A percentile compares a stretch with the other conserved stretches of the same genome.
Conservation (phyloP, 352 stramenopile species). For the Globisporangium uncinulatum region DNA sequence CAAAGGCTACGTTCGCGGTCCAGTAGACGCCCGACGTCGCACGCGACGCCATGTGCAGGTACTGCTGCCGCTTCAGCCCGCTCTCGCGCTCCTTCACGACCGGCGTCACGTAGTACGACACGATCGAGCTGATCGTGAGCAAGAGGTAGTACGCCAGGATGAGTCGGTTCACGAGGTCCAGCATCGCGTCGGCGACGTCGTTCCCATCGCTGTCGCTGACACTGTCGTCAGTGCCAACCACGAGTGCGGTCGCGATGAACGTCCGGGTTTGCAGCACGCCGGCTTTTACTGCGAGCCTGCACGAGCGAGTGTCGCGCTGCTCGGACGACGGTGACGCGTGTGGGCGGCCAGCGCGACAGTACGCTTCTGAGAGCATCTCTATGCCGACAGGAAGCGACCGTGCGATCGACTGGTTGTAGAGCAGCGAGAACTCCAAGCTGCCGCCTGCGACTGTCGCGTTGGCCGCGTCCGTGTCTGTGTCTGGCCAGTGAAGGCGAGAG, state of each 20-base stretch:
- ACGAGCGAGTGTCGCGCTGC: slow-evolving; percentile 11
- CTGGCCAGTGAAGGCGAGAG: slow-evolving; percentile 11
- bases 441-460: neutral
- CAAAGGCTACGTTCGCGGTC: slow-evolving; percentile 61
- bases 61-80: slow-evolving; percentile 71
- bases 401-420: slow-evolving; percentile 65
- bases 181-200: neutral
- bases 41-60: slow-evolving; percentile 48
- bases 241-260: neutral
- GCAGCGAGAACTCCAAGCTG: slow-evolving; percentile 36
- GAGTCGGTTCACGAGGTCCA: slow-evolving; percentile 65
- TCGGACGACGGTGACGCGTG: neutral
- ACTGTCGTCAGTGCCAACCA: neutral
- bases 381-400: slow-evolving; percentile 55
- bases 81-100: slow-evolving; percentile 68
- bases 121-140: slow-evolving; percentile 54
- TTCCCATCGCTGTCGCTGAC: neutral
- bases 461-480: slow-evolving; percentile 3
- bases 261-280: slow-evolving; percentile 27
- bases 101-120: slow-evolving; percentile 54
- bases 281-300: slow-evolving; percentile 41
- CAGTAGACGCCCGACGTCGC: slow-evolving; percentile 59
- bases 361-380: slow-evolving; percentile 54
- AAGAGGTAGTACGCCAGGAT: slow-evolving; percentile 88
- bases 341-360: slow-evolving; percentile 28